Evolutionary conservation across 1,284 basidiomycete genomes (phyloP), one percentile per base, ranked within the genome.

Genomic region (Naganishia albida): DNA sequence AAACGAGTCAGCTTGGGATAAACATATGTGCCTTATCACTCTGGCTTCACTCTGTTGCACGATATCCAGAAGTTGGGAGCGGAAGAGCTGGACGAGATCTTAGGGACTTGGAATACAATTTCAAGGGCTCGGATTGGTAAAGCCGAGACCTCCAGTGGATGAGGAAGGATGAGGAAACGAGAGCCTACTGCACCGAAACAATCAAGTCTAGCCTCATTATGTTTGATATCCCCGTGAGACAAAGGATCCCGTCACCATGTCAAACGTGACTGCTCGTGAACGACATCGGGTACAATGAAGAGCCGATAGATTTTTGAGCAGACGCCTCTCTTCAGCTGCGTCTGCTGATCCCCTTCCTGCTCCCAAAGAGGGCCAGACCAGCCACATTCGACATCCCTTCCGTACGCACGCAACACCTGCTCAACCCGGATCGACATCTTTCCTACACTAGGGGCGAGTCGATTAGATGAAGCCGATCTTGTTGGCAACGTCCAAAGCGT

Each of bases 401-500:
- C n/a, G 40, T 39, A 56, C 40, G 15, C 46, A 23, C n/a, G n/a
- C 56, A 59, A 46, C 25, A 46, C 56, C 56, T 59, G 56, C 56
- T 30, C n/a, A 63, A 20, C 60, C 25, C 20, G n/a, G 7, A 52
- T n/a, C 50, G 60, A 53, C 60, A 63, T 48, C 50, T 64, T 64
- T 54, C 52, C 52, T 55, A 55, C 52, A 64, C 52, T 60, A 60
- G 56, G 56, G 56, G 56, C 56, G 60, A 63, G 44, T 63, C 48
- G 62, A 62, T 75, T 78, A 80, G 74, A 80, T 80, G 75, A 80
- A 79, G 72, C 79, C 79, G 71, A 80, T 80, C 78, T 96, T 97
- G 90, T 98, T 99, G 73, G 94, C 93, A 71, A 99, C 91, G 81
- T 99, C 95, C 73, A 98, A 83, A 57, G 95, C 95, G 77, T 99